Conservation (phyloP, 1,284 basidiomycete genomes). For the Vanrija sp. region DNA sequence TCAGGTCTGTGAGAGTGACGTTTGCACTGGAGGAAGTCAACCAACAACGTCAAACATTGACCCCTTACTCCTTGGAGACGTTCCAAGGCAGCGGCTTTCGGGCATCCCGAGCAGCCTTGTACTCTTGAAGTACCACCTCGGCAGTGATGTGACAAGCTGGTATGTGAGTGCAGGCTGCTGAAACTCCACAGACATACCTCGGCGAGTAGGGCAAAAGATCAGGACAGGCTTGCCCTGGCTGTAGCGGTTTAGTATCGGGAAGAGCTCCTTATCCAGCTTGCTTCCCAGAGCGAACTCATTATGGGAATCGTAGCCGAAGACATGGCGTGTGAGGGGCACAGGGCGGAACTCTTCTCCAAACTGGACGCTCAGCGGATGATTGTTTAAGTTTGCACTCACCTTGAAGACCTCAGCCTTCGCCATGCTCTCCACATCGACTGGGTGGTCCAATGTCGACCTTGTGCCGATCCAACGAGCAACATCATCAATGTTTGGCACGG, state of each 20-base stretch:
- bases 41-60: fast-evolving
- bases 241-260: conserved; percentile 64
- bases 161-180: too few relatives aligned
- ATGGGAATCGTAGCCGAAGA: conserved; percentile 59
- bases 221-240: conserved; percentile 72
- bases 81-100: conserved; percentile 63
- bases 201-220: conserved; percentile 80
- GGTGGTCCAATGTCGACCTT: not conserved
- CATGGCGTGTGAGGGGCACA: conserved; percentile 69
- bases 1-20: conserved; percentile 28
- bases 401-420: conserved; percentile 66
- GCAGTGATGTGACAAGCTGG: conserved; percentile 57
- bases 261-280: conserved; percentile 70
- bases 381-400: conserved; percentile 51
- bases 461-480: conserved; percentile 78
- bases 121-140: conserved; percentile 67
- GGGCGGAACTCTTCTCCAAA: conserved; percentile 89
- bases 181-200: conserved; percentile 53
- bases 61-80: conserved; percentile 54
- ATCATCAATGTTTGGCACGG: conserved; percentile 84
- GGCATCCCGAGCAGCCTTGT: conserved; percentile 56
- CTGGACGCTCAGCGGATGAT: conserved; percentile 50
- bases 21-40: conserved; percentile 4
- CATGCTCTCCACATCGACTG: conserved; percentile 22
- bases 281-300: conserved; percentile 79